These are phyloP conservation scores for Glomus cerebriforme DNA, from an alignment of 192 early-diverging fungal genomes.

Conservation along the genomic window DNA sequence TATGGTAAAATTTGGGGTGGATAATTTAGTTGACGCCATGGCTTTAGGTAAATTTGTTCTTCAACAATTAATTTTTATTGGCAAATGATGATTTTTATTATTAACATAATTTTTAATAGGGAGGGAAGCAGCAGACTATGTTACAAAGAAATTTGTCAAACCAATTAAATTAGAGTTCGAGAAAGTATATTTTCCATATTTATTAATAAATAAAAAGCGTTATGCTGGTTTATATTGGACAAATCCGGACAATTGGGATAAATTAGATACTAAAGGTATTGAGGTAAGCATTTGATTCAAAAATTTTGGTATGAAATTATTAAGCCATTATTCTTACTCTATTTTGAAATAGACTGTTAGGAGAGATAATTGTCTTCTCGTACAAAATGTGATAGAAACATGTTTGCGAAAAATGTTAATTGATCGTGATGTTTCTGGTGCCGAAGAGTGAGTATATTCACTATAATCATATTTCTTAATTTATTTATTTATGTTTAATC, in stretches of 20 bases:
- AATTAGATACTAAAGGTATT: constrained; percentile 96
- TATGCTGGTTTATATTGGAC: constrained; percentile 99
- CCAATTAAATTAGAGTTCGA: constrained; percentile 99
- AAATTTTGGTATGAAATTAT: neutral
- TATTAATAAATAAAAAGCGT: constrained; percentile 98
- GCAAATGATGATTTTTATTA: neutral
- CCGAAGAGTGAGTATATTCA: constrained; percentile 61
- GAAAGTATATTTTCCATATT: constrained; percentile 98
- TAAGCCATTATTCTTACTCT: neutral
- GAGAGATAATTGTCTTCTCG: constrained; percentile 92
- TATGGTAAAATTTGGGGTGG: constrained; percentile 96
- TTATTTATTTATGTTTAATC: neutral
- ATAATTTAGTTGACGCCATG: constrained; percentile 83
- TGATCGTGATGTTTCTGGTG: constrained; percentile 85
- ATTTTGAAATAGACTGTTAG: constrained; percentile 75
- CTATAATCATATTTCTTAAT: neutral
- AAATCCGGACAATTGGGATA: constrained; percentile 88
- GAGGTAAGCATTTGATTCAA: constrained; percentile 57
- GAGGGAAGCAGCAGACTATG: constrained; percentile 79
- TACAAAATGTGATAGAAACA: constrained; percentile 90
- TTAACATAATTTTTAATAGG: constrained; percentile 41
- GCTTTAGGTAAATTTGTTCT: constrained; percentile 57
- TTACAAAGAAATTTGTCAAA: constrained; percentile 81
- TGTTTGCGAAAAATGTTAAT: constrained; percentile 89
- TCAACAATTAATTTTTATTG: neutral